Conservation (phyloP, 768 basidiomycete genomes). For the Pulveroboletus sp. region DNA sequence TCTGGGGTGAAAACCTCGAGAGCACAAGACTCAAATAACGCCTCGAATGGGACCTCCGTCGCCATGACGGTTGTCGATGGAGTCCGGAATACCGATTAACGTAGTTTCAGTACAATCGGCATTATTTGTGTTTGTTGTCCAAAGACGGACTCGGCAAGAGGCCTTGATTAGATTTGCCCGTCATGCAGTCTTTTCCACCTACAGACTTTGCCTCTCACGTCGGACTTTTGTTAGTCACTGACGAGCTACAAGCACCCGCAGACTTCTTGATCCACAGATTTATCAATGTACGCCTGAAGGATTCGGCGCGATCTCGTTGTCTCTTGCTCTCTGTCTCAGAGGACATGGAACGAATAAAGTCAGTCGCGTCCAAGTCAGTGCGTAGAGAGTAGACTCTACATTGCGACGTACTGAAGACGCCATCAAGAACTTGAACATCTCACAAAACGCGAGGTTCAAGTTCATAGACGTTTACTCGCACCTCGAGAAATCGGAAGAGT, state of each 20-base stretch:
- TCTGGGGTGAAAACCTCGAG: conserved; percentile 66
- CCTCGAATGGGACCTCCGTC: conserved; percentile 49
- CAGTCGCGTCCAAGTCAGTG: conserved; percentile 61
- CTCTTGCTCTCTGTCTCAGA: conserved; percentile 59
- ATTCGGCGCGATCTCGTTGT: conserved; percentile 31
- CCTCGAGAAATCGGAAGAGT: conserved; percentile 20
- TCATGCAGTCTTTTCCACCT: conserved; percentile 48
- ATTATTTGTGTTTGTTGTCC: conserved; percentile 19
- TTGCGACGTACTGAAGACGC: conserved; percentile 3
- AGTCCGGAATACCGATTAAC: no score
- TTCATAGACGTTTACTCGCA: conserved; percentile 53
- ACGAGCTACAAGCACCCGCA: conserved; percentile 64
- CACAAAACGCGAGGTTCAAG: conserved; percentile 39
- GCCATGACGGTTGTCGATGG: no score
- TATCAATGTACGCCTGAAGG: conserved; percentile 51
- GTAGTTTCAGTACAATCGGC: no score
- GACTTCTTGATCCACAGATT: conserved; percentile 66
- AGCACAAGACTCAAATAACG: conserved; percentile 54
- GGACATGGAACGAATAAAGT: conserved; percentile 55
- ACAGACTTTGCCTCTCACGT: conserved; percentile 47
- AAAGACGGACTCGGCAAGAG: conserved; percentile 16
- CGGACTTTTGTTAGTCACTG: conserved; percentile 60
- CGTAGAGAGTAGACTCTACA: conserved; percentile 22
- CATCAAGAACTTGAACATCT: conserved; percentile 33
- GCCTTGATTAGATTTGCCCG: conserved; percentile 3